Conservation (phyloP, 495 filamentous ascomycete species). For the Trichoderma reesei region DNA sequence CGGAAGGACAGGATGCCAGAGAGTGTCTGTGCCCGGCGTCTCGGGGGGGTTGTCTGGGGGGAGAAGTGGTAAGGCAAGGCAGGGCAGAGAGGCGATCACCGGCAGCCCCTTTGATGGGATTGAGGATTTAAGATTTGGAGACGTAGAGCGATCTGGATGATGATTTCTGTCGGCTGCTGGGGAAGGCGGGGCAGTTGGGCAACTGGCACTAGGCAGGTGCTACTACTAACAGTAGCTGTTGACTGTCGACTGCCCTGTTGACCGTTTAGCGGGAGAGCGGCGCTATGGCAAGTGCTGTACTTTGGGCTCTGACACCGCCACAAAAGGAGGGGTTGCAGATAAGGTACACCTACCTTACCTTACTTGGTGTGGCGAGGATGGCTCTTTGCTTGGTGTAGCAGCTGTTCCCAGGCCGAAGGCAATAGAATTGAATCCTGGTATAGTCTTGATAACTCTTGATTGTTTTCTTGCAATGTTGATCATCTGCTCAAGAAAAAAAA, state of each 20-base stretch:
- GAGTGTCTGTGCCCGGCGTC: too few species aligned
- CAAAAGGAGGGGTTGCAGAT: neutral
- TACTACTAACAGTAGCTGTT: neutral
- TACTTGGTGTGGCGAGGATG: neutral
- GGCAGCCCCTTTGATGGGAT: neutral
- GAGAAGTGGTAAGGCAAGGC: neutral
- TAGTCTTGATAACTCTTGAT: too few species aligned
- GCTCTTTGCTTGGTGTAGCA: too few species aligned
- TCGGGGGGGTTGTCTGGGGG: neutral
- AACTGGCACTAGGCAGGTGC: too few species aligned
- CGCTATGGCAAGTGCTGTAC: too few species aligned
- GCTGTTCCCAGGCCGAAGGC: too few species aligned
- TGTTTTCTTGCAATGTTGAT: too few species aligned
- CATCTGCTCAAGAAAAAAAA: too few species aligned
- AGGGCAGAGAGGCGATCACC: neutral
- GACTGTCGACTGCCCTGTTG: neutral
- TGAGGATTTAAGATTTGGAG: constrained; percentile 5
- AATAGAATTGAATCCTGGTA: too few species aligned
- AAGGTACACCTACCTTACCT: too few species aligned
- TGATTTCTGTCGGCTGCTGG: neutral
- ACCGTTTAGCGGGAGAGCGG: too few species aligned
- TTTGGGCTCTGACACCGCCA: neutral
- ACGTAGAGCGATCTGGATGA: neutral
- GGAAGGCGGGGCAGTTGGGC: neutral
- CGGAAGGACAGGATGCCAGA: too few species aligned